Evolutionary conservation across 768 basidiomycete genomes (phyloP), one percentile per base, ranked within the genome.

Genomic region (Tephrocybe rancida): DNA sequence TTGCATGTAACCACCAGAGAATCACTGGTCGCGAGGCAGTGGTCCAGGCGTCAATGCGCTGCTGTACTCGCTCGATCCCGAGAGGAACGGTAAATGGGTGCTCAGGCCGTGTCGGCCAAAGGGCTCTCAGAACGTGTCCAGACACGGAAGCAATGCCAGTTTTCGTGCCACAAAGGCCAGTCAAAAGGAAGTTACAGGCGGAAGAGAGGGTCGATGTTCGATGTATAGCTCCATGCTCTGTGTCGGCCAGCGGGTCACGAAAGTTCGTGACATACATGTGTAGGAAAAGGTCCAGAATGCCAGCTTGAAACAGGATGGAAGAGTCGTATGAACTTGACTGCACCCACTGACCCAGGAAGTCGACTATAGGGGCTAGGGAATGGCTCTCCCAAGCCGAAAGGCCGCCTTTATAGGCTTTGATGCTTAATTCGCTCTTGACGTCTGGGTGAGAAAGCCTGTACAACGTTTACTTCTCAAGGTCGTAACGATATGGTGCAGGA

Each of bases 381-480:
- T 55, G 50, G 21, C 50, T 51, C 34, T 59, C 50, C 50, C 50
- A 59, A 18, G 37, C 11, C 32, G 58, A 41, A 14, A 55, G 50
- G 13, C 50, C 22, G 3, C 22, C 11, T 14, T 14, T 5, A 26
- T 55, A 55, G 13, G 42, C 45, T 49, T 42, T 51, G 9, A 59
- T 38, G 24, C 11, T 41, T 8, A 29, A 4, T 45, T 53, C 56
- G 24, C 24, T 18, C n/a, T 8, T 37, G 2, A 18, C 37, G 7
- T 9, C 44, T 4, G 16, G 8, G 10, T 19, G 42, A 37, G 48
- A 49, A 26, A 53, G 13, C 11, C 56, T 57, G 22, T 21, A 27
- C 24, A 19, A 11, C 16, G 9, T 22, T 18, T 7, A 21, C 19
- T 44, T n/a, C n/a, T 24, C 24, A 14, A 34, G 27, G 4, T 2